A percentile compares a stretch with the other conserved stretches of the same genome.
These are phyloP conservation scores for Aspergillus bridgeri DNA, from an alignment of 495 filamentous ascomycete species.

Conservation along the genomic window DNA sequence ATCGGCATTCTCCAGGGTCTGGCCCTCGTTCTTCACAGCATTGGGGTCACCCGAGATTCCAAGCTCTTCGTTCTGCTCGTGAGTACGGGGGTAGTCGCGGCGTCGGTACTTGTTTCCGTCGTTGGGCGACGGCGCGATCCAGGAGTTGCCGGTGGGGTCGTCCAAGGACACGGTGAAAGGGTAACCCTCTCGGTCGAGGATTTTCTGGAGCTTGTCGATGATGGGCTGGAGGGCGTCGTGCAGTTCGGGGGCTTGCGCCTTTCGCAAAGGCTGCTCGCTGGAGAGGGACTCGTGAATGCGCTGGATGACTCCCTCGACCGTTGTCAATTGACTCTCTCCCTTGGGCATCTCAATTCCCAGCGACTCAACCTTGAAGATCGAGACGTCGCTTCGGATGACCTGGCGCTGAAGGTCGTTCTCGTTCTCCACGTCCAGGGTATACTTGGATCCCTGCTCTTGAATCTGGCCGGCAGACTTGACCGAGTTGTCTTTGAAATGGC, in stretches of 20 bases:
- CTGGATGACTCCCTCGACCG: conserved; percentile 80
- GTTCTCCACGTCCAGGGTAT: conserved; percentile 66
- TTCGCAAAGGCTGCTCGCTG: conserved; percentile 69
- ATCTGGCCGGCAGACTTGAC: conserved; percentile 87
- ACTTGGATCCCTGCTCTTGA: conserved; percentile 81
- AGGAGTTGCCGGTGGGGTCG: conserved; percentile 95
- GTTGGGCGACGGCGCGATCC: conserved; percentile 80
- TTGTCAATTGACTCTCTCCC: conserved; percentile 83
- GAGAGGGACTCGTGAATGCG: conserved; percentile 74
- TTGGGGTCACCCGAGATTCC: conserved; percentile 56
- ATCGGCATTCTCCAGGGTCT: conserved; percentile 18
- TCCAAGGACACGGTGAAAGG: conserved; percentile 87
- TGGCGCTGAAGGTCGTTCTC: conserved; percentile 75
- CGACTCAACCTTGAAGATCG: conserved; percentile 74
- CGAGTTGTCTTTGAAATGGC: conserved; percentile 83
- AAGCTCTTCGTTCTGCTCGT: conserved; percentile 79
- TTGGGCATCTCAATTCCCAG: conserved; percentile 88
- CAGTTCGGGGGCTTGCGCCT: conserved; percentile 68
- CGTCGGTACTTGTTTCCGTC: conserved; percentile 78
- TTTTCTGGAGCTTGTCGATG: conserved; percentile 64
- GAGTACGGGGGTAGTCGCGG: conserved; percentile 73
- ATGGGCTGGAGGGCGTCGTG: conserved; percentile 71
- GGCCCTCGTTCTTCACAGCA: conserved; percentile 23
- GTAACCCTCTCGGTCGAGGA: conserved; percentile 69
- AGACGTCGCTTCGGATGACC: conserved; percentile 87